Conservation (phyloP, 2,329 filamentous ascomycete genomes). For the Stagonosporopsis chrysanthemi region DNA sequence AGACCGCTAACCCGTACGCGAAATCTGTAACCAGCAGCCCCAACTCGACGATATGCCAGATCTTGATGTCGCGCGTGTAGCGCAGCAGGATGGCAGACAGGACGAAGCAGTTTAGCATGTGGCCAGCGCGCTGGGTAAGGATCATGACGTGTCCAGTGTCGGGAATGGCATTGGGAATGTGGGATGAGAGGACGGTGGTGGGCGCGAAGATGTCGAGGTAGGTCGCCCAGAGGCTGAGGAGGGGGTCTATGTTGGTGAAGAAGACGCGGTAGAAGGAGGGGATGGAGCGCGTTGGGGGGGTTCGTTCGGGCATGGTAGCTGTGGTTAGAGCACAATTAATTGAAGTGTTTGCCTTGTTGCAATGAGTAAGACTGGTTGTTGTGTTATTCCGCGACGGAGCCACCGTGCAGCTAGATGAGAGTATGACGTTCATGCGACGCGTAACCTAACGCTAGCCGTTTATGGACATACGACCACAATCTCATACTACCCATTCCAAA, state of each 20-base stretch:
- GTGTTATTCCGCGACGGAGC: too few relatives aligned
- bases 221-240: constrained; percentile 37
- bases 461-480: neutral
- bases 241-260: constrained; percentile 38
- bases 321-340: neutral
- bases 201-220: constrained; percentile 40
- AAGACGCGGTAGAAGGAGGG: constrained; percentile 35
- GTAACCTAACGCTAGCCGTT: neutral
- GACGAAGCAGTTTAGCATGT: constrained; percentile 39
- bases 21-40: constrained; percentile 32
- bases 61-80: constrained; percentile 30
- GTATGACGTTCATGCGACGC: neutral
- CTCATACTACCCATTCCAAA: constrained; percentile 37
- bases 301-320: neutral
- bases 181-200: constrained; percentile 28
- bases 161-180: constrained; percentile 24
- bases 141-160: constrained; percentile 38
- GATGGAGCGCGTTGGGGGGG: neutral
- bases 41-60: constrained; percentile 35
- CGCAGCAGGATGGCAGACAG: constrained; percentile 37
- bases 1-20: constrained; percentile 32
- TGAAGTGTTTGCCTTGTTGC: neutral
- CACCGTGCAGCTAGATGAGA: neutral
- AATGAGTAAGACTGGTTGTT: neutral
- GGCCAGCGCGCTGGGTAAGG: constrained; percentile 36